Percentiles rank a stretch among this genome's conserved stretches.
Evolutionary conservation across 208 protist genomes (phyloP).

Genomic region (Entamoeba dispar): DNA sequence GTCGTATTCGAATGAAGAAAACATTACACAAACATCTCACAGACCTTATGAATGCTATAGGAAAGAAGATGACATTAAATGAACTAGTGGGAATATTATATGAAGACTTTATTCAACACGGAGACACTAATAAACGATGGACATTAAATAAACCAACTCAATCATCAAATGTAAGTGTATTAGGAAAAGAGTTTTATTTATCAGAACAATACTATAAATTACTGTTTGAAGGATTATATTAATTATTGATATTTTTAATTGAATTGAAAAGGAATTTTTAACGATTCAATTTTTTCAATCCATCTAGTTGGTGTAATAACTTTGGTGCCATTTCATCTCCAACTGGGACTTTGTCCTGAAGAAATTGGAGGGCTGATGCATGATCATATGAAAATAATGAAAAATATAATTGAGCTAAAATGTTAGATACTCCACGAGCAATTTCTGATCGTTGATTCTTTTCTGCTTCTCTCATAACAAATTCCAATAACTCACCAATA

Average conservation of each 20-base stretch:
- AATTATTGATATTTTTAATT: background rate
- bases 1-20: background rate
- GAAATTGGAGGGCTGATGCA: too few relatives aligned
- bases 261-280: too few relatives aligned
- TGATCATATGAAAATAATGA: too few relatives aligned
- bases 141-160: background rate
- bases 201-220: background rate
- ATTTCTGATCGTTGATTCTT: too few relatives aligned
- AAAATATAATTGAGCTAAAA: too few relatives aligned
- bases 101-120: background rate
- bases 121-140: background rate
- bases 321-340: too few relatives aligned
- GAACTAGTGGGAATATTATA: background rate
- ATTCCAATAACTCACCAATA: too few relatives aligned
- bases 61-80: background rate
- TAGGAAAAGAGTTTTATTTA: background rate
- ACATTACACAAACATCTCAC: background rate
- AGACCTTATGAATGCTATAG: background rate
- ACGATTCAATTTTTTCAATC: too few relatives aligned
- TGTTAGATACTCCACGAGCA: too few relatives aligned
- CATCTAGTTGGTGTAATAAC: too few relatives aligned
- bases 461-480: too few relatives aligned
- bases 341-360: too few relatives aligned
- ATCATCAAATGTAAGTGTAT: background rate
- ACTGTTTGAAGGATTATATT: background rate